Conservation (phyloP, 768 basidiomycete genomes). For the Pulveroboletus sp. region DNA sequence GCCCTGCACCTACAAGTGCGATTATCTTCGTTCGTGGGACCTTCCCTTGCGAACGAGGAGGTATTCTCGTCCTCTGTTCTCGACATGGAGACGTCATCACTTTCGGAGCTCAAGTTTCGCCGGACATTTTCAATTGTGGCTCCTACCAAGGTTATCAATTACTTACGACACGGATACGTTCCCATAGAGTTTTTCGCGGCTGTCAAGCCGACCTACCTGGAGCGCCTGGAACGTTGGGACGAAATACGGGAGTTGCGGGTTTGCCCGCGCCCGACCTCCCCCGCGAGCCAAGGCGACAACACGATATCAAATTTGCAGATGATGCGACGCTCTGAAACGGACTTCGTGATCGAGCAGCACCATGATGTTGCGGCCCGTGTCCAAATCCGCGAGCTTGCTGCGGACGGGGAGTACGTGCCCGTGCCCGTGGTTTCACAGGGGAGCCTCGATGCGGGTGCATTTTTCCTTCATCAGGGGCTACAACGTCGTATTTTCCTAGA, state of each 20-base stretch:
- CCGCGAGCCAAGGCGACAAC: slow-evolving; percentile 32
- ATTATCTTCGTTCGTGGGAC: slow-evolving; percentile 82
- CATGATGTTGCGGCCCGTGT: slow-evolving; percentile 92
- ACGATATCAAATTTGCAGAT: slow-evolving; percentile 47
- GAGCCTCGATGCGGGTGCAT: slow-evolving; percentile 77
- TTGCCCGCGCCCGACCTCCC: slow-evolving; percentile 36
- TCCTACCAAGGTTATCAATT: slow-evolving; percentile 66
- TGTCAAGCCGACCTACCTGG: slow-evolving; percentile 77
- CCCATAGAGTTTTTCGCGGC: slow-evolving; percentile 90
- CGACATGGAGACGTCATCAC: slow-evolving; percentile 67
- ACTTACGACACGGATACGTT: slow-evolving; percentile 75
- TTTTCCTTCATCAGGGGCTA: slow-evolving; percentile 89
- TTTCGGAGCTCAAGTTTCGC: slow-evolving; percentile 82
- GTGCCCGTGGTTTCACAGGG: slow-evolving; percentile 80
- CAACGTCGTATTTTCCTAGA: slow-evolving; percentile 79
- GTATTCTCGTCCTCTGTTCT: slow-evolving; percentile 74
- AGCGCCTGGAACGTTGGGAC: slow-evolving; percentile 91
- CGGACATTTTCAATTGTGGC: slow-evolving; percentile 78
- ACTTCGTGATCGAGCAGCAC: slow-evolving; percentile 81
- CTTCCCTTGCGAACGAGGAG: slow-evolving; percentile 68
- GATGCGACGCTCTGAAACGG: slow-evolving; percentile 92
- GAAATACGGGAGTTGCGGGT: slow-evolving; percentile 79
- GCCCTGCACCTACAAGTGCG: slow-evolving; percentile 85
- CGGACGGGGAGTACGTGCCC: slow-evolving; percentile 80
- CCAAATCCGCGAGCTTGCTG: slow-evolving; percentile 82